phyloP scores from a whole-genome alignment of 192 early-diverging fungal species.

The Coemansia sp. region DNA sequence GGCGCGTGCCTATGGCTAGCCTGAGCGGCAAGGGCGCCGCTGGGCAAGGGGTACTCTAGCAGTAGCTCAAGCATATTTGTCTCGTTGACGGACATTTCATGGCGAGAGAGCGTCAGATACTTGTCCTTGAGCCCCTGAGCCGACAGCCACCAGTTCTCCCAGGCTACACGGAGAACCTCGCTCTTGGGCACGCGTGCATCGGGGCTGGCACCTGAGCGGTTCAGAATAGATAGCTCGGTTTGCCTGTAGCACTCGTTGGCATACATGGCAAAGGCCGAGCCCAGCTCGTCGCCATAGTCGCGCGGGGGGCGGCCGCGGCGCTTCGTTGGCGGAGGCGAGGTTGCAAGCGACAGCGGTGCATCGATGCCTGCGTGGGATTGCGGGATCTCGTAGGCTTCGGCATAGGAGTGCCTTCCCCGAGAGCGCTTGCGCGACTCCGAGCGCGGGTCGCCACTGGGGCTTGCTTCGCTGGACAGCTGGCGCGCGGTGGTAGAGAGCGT shows the following conservation, averaged over 20 bases:
- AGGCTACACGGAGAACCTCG: constrained; percentile 43
- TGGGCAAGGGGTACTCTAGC: constrained; percentile 46
- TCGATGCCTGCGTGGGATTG: constrained; percentile 10
- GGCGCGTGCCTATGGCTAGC: constrained; percentile 8
- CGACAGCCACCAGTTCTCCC: constrained; percentile 55
- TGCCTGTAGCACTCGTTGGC: constrained; percentile 37
- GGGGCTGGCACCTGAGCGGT: constrained; percentile 9
- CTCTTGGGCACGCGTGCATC: constrained; percentile 15
- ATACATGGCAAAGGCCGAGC: constrained; percentile 51
- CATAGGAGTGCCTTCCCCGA: constrained; percentile 13
- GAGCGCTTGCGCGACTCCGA: constrained; percentile 39
- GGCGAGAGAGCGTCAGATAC: constrained; percentile 42
- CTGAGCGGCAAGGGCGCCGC: constrained; percentile 24
- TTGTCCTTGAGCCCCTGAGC: constrained; percentile 48
- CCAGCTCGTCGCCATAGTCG: constrained; percentile 54
- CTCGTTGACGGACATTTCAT: constrained; percentile 50
- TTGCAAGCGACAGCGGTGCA: constrained; percentile 1
- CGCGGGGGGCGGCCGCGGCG: constrained; percentile 57
- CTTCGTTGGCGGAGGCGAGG: constrained; percentile 40
- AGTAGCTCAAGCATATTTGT: constrained; percentile 52
- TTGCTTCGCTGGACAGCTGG: constrained; percentile 27
- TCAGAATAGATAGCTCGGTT: constrained; percentile 18
- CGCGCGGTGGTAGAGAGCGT: constrained; percentile 34
- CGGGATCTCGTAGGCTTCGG: background rate
- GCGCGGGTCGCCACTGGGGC: constrained; percentile 12